These are phyloP conservation scores for Nicotiana benthamiana DNA, from an alignment of 257 asterid genomes.

Conservation along the genomic window DNA sequence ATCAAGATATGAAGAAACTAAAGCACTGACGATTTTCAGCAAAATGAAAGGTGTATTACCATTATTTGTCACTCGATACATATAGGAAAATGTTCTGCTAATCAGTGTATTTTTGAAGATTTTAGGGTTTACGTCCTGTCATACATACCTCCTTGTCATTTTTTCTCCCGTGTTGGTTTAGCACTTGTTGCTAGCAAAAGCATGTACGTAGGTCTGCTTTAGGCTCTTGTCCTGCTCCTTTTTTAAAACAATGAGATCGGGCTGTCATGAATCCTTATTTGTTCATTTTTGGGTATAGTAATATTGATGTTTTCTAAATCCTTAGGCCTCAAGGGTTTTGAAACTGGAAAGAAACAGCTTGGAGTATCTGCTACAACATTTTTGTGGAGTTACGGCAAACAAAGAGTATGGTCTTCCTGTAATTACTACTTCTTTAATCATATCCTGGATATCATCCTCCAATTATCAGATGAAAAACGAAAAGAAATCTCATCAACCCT, in stretches of 20 bases:
- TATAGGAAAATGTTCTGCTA: not conserved
- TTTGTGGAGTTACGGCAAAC: slow-evolving; percentile 87
- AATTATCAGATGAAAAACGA: not conserved
- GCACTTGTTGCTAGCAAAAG: not conserved
- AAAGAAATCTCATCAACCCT: not conserved
- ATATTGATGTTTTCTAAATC: slow-evolving; percentile 15
- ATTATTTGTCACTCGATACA: not conserved
- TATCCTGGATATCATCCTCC: slow-evolving; percentile 5
- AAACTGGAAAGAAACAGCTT: slow-evolving; percentile 86
- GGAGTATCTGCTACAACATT: slow-evolving; percentile 70
- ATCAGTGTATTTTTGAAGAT: too few relatives aligned
- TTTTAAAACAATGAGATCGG: not conserved
- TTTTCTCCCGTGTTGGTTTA: not conserved
- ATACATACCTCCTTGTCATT: not conserved
- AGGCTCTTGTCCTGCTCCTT: not conserved
- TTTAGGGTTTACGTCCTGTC: not conserved
- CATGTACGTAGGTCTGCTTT: not conserved
- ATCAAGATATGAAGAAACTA: not conserved
- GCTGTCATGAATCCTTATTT: not conserved
- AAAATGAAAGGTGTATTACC: not conserved
- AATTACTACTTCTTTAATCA: slow-evolving; percentile 7
- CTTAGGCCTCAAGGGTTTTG: slow-evolving; percentile 89
- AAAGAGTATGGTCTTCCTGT: slow-evolving; percentile 61
- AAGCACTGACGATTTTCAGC: not conserved
- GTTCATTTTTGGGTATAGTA: slow-evolving; percentile 12